These are phyloP conservation scores for Suhomyces tanzawaensis DNA, from an alignment of 805 yeast species.

Conservation along the genomic window DNA sequence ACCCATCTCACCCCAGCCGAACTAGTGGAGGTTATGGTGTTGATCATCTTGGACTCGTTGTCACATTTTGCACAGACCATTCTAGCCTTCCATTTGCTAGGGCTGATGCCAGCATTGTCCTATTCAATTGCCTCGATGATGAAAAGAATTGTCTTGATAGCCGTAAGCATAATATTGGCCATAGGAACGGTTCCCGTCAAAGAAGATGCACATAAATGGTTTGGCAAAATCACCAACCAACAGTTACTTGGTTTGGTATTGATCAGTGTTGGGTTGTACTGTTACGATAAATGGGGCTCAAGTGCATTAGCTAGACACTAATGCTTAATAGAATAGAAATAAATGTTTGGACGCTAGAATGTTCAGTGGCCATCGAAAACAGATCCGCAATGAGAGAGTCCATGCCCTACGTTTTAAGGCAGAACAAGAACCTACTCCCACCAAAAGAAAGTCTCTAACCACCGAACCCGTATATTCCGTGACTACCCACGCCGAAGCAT, in stretches of 20 bases:
- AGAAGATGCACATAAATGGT: conserved; percentile 19
- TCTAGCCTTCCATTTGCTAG: conserved; percentile 76
- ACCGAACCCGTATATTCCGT: conserved; percentile 42
- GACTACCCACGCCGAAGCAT: conserved; percentile 31
- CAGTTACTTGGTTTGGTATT: conserved; percentile 51
- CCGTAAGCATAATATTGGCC: conserved; percentile 61
- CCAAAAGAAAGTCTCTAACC: conserved; percentile 9
- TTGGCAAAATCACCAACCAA: conserved; percentile 37
- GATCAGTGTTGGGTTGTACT: conserved; percentile 55
- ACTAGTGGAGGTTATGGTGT: conserved; percentile 39
- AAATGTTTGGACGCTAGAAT: conserved; percentile 42
- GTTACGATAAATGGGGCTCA: conserved; percentile 65
- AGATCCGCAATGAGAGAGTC: conserved; percentile 6
- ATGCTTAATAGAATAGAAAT: not conserved
- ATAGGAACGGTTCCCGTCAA: conserved; percentile 30
- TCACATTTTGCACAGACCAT: conserved; percentile 79
- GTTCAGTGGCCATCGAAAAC: conserved; percentile 27
- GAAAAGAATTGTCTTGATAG: conserved; percentile 82
- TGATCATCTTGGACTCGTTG: conserved; percentile 64
- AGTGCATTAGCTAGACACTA: conserved; percentile 2
- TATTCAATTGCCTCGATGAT: conserved; percentile 85
- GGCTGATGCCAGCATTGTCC: conserved; percentile 78
- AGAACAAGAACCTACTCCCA: conserved; percentile 8
- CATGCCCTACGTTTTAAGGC: conserved; percentile 5
- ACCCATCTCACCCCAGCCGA: conserved; percentile 15